phyloP scores from a whole-genome alignment of 2,329 filamentous ascomycete genomes.

The Byssothecium circinans region DNA sequence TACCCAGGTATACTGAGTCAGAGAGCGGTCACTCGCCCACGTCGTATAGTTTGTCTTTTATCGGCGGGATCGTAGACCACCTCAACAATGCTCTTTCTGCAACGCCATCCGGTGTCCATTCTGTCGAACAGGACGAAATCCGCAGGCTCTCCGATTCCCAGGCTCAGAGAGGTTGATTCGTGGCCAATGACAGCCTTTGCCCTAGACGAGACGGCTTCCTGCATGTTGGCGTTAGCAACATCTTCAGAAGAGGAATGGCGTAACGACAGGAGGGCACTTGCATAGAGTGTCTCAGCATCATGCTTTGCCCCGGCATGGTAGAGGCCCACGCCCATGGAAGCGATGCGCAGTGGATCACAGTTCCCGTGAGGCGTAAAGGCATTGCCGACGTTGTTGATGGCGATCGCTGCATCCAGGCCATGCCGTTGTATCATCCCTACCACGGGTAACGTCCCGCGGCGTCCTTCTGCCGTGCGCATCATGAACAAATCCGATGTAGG shows the following conservation, averaged over 20 bases:
- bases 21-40: conserved; percentile 23
- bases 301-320: conserved; percentile 66
- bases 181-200: conserved; percentile 48
- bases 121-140: conserved; percentile 49
- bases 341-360: conserved; percentile 66
- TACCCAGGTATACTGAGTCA: conserved; percentile 1
- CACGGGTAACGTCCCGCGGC: conserved; percentile 65
- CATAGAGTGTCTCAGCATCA: conserved; percentile 62
- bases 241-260: background rate
- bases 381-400: conserved; percentile 74
- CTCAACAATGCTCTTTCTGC: conserved; percentile 46
- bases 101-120: conserved; percentile 44
- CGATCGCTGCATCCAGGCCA: conserved; percentile 61
- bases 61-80: conserved; percentile 50
- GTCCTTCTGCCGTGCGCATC: conserved; percentile 57
- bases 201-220: conserved; percentile 54
- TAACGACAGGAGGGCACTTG: conserved; percentile 36
- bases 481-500: conserved; percentile 74
- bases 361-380: conserved; percentile 72
- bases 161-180: conserved; percentile 27
- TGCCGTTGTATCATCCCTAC: conserved; percentile 62
- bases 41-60: conserved; percentile 32
- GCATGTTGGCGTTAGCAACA: conserved; percentile 21
- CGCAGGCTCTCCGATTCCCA: conserved; percentile 43
- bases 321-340: conserved; percentile 64